These are phyloP conservation scores for Sordariomycetes sp. DNA, from an alignment of 2,329 filamentous ascomycete genomes.

Conservation along the genomic window DNA sequence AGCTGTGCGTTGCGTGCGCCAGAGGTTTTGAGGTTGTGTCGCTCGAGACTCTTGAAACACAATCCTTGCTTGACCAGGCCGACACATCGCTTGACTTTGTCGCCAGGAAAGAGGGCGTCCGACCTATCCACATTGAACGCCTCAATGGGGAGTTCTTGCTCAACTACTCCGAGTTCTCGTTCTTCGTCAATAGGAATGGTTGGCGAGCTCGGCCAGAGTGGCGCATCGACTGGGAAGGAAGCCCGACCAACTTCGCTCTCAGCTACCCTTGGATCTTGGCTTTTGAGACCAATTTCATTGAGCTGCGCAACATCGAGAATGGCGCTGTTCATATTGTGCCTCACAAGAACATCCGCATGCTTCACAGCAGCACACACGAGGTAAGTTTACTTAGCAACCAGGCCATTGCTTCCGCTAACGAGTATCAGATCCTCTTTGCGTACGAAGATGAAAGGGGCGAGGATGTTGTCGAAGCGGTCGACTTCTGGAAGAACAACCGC, in stretches of 20 bases:
- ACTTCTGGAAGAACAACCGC: conserved; percentile 79
- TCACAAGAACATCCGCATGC: conserved; percentile 92
- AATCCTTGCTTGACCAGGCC: conserved; percentile 91
- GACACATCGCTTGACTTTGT: conserved; percentile 98
- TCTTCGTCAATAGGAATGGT: conserved; percentile 97
- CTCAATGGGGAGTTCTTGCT: conserved; percentile 95
- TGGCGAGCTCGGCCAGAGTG: conserved; percentile 95
- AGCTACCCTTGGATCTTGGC: conserved; percentile 96
- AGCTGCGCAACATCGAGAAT: conserved; percentile 90
- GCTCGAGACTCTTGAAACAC: conserved; percentile 93
- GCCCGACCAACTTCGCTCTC: conserved; percentile 82
- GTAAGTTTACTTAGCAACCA: conserved; percentile 38
- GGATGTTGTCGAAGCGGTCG: conserved; percentile 87
- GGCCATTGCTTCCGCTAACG: background rate
- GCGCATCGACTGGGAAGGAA: conserved; percentile 96
- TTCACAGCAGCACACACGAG: conserved; percentile 95
- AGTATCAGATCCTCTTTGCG: conserved; percentile 80
- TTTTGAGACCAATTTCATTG: conserved; percentile 95
- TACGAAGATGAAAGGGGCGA: conserved; percentile 94
- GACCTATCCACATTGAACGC: conserved; percentile 93
- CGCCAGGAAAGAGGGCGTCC: conserved; percentile 83
- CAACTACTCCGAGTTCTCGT: conserved; percentile 97
- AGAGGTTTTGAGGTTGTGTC: conserved; percentile 96
- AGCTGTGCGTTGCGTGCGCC: conserved; percentile 91
- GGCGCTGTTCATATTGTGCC: conserved; percentile 93